Evolutionary conservation across 768 basidiomycete genomes (phyloP).

Genomic region (Mycena chlorophos): DNA sequence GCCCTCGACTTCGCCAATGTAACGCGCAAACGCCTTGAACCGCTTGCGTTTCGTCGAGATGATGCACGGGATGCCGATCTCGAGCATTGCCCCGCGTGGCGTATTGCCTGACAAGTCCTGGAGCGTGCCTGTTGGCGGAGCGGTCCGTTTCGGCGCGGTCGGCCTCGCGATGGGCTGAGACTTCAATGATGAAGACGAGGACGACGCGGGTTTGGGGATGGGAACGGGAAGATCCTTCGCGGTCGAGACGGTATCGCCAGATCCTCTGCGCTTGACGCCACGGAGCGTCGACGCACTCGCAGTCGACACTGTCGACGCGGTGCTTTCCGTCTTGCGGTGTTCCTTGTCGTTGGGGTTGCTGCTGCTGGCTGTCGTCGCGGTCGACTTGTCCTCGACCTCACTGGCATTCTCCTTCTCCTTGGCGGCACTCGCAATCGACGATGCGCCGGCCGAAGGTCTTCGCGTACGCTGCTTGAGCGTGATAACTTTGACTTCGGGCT

Average conservation of each 20-base stretch:
- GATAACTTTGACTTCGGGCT: constrained; percentile 23
- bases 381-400: constrained; percentile 15
- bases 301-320: constrained; percentile 43
- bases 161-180: constrained; percentile 19
- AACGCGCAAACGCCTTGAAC: constrained; percentile 84
- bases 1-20: constrained; percentile 84
- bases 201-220: constrained; percentile 22
- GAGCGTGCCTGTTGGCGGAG: constrained; percentile 26
- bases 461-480: constrained; percentile 19
- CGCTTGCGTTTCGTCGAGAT: constrained; percentile 80
- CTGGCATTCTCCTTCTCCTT: constrained; percentile 20
- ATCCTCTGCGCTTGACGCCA: constrained; percentile 36
- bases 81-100: constrained; percentile 70
- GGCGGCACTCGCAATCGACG: not conserved
- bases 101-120: constrained; percentile 20
- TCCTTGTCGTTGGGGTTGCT: constrained; percentile 38
- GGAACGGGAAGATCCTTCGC: constrained; percentile 22
- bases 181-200: constrained; percentile 11
- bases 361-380: constrained; percentile 16
- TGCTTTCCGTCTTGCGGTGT: constrained; percentile 49
- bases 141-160: constrained; percentile 18
- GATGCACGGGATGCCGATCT: constrained; percentile 89
- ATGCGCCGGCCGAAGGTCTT: constrained; percentile 5
- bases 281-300: constrained; percentile 41
- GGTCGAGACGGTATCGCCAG: constrained; percentile 40